Conservation (phyloP, 1,139 yeast species). For the Meyerozyma guilliermondii region DNA sequence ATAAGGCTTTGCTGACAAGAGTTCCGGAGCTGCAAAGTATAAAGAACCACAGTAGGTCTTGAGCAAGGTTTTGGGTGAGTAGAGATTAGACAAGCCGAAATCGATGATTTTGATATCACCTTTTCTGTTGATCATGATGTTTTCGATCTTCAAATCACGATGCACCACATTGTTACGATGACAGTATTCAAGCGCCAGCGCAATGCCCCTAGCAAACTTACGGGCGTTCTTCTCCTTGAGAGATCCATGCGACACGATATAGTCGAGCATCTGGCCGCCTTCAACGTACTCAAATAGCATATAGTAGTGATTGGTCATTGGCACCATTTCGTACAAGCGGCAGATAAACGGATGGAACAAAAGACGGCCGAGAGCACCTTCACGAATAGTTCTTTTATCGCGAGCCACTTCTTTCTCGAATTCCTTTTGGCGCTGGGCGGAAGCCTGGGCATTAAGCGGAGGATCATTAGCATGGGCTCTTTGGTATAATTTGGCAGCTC, state of each 20-base stretch:
- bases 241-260: slow-evolving; percentile 94
- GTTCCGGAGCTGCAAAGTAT: slow-evolving; percentile 97
- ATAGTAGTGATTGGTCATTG: slow-evolving; percentile 95
- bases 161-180: slow-evolving; percentile 94
- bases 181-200: slow-evolving; percentile 88
- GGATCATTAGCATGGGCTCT: slow-evolving; percentile 74
- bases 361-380: slow-evolving; percentile 88
- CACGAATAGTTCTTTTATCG: slow-evolving; percentile 88
- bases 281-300: slow-evolving; percentile 96
- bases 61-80: slow-evolving; percentile 63
- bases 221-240: slow-evolving; percentile 92
- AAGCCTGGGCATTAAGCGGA: slow-evolving; percentile 50
- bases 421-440: slow-evolving; percentile 62
- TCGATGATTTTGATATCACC: slow-evolving; percentile 96
- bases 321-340: slow-evolving; percentile 85
- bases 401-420: slow-evolving; percentile 84
- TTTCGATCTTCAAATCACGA: slow-evolving; percentile 93
- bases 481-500: slow-evolving; percentile 72
- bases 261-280: slow-evolving; percentile 97
- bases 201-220: slow-evolving; percentile 94
- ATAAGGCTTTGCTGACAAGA: slow-evolving; percentile 87
- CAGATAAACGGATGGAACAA: slow-evolving; percentile 92
- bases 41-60: slow-evolving; percentile 96
- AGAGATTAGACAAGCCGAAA: slow-evolving; percentile 90
- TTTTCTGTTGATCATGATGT: slow-evolving; percentile 86